These are phyloP conservation scores for Cucurbita moschata DNA, from an alignment of 306 rosid genomes.

Conservation along the genomic window DNA sequence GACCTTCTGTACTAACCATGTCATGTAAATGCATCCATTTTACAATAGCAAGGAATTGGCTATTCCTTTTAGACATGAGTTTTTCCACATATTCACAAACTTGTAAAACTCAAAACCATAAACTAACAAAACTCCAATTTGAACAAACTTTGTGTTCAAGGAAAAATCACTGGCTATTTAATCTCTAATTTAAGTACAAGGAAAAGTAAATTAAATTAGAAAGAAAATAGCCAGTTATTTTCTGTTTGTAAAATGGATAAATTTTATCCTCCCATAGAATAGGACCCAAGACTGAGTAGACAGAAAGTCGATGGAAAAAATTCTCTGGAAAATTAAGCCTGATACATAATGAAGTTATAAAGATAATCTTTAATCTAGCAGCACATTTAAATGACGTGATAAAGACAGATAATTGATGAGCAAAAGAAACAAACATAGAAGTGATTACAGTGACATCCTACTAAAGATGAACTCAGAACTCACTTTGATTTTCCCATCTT, in stretches of 20 bases:
- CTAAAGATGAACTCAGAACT: slow-evolving; percentile 15
- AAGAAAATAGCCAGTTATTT: background rate
- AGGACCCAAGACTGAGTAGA: background rate
- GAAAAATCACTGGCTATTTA: too few species aligned
- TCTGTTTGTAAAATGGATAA: background rate
- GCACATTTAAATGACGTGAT: background rate
- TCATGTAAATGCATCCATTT: background rate
- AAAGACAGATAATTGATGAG: background rate
- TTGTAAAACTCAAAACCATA: too few species aligned
- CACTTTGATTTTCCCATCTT: slow-evolving; percentile 97
- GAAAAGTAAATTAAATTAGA: background rate
- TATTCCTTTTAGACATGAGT: too few species aligned
- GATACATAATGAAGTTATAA: background rate
- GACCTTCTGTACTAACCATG: background rate
- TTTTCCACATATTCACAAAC: too few species aligned
- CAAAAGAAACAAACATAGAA: background rate
- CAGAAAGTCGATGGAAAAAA: background rate
- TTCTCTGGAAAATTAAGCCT: background rate
- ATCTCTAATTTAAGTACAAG: too few species aligned
- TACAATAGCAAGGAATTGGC: too few species aligned
- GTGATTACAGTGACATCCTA: background rate
- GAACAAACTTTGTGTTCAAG: too few species aligned
- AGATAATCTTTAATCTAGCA: background rate
- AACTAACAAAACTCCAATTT: too few species aligned
- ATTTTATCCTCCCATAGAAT: background rate